Evolutionary conservation across 352 stramenopile genomes (phyloP), one percentile per base, ranked within the genome.

Genomic region (Lagenidium giganteum): DNA sequence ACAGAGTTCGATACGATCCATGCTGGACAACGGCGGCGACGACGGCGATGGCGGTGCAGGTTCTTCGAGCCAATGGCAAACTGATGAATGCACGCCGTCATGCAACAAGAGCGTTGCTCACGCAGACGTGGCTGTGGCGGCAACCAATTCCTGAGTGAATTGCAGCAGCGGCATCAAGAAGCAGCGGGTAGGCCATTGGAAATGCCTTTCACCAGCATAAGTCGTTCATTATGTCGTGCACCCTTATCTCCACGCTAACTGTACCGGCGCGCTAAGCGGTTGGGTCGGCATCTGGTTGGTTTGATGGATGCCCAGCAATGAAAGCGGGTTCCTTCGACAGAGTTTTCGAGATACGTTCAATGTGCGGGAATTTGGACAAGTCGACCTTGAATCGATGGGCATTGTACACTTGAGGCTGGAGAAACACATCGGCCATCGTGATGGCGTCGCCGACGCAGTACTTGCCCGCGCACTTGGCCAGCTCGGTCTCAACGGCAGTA

Each of bases 391-490:
- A 86, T 17, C 79, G 64, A 38, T 74, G 61, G 33, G 83, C 89
- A 56, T 97, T 96, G 70, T 92, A 94, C 16, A 97, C 53, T 58
- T 97, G 87, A 13, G 89, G 87, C 34, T 95, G 62, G 23, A 97
- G 58, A 54, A 78, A 95, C 22, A 85, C 37, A 57, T 97, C 88
- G 0, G 74, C 91, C 23, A 97, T 57, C 26, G 86, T 95, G 37
- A 91, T 54, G 12, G 54, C 44, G 64, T 95, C 48, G 35, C 71
- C 69, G 57, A 88, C 42, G 58, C 78, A 74, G 70, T 82, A 84
- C 54, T 43, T 56, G 40, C 65, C 59, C 11, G 66, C 65, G 0
- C 67, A 75, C 45, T 66, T 61, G 24, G 30, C 12, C 18, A 83
- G 53, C 53, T 83, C 66, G 4, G 36, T 46, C 49, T 97, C 85